These are phyloP conservation scores for Paraphaeosphaeria minitans DNA, from an alignment of 2,329 filamentous ascomycete genomes.

Conservation along the genomic window DNA sequence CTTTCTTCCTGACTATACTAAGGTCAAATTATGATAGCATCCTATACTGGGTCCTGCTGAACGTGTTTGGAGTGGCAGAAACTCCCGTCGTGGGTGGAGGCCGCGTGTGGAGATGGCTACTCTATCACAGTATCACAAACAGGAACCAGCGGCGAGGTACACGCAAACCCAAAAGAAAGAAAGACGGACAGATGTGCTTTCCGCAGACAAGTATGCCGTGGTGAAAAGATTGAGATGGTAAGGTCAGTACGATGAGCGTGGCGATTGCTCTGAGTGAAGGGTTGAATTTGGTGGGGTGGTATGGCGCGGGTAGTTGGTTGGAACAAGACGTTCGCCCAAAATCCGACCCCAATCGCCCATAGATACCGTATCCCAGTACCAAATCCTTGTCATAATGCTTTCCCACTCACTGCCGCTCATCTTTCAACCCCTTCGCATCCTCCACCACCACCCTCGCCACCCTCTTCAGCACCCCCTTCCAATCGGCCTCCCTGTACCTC, in stretches of 20 bases:
- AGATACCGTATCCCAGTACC: too few relatives aligned
- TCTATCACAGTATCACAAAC: neutral
- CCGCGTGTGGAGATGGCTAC: neutral
- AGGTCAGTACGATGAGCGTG: too few relatives aligned
- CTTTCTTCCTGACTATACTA: too few relatives aligned
- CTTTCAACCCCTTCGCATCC: conserved; percentile 62
- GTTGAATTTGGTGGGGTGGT: neutral
- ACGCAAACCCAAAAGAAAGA: neutral
- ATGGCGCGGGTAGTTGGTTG: too few relatives aligned
- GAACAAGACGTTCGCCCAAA: too few relatives aligned
- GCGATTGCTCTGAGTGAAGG: too few relatives aligned
- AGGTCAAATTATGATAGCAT: neutral
- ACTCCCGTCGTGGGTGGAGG: neutral
- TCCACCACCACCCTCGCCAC: conserved; percentile 79
- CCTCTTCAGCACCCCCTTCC: conserved; percentile 83
- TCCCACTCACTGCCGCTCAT: conserved; percentile 25
- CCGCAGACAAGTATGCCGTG: neutral
- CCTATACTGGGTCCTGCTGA: neutral
- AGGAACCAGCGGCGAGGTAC: neutral
- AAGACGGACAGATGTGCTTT: neutral
- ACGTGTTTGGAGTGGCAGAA: neutral
- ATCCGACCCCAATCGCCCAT: too few relatives aligned
- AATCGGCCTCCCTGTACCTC: conserved; percentile 83
- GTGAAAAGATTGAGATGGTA: neutral
- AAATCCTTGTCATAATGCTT: too few relatives aligned